Conservation (phyloP, 75 land plant genomes). For the Selaginella moellendorffii region DNA sequence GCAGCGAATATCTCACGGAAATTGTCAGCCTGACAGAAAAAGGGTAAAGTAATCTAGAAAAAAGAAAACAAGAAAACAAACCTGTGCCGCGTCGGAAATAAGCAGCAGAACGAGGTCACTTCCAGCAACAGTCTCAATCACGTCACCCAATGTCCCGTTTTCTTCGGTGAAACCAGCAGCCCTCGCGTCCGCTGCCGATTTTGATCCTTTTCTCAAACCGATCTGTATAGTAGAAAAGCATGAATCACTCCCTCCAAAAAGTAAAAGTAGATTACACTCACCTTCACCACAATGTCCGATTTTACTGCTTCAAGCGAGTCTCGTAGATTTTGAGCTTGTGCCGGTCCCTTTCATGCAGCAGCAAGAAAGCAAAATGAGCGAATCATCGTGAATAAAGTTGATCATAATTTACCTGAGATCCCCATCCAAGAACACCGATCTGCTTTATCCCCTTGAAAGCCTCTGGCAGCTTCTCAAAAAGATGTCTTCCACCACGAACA, state of each 20-base stretch:
- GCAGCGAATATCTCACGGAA: constrained; percentile 72
- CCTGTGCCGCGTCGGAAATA: constrained; percentile 97
- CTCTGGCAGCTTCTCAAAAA: constrained; percentile 65
- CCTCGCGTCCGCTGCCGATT: constrained; percentile 77
- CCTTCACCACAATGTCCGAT: constrained; percentile 91
- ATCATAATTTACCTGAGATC: constrained; percentile 58
- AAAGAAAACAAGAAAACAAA: constrained; percentile 16
- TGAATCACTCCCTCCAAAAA: background rate
- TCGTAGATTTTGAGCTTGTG: constrained; percentile 93
- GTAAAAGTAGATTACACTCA: constrained; percentile 13
- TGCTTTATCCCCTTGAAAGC: constrained; percentile 93
- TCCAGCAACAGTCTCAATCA: constrained; percentile 67
- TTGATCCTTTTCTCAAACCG: constrained; percentile 84
- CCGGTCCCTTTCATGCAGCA: constrained; percentile 66
- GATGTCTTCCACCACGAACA: constrained; percentile 89
- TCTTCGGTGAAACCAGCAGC: constrained; percentile 92
- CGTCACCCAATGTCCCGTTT: constrained; percentile 84
- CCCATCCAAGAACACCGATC: constrained; percentile 98
- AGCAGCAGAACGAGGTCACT: constrained; percentile 82
- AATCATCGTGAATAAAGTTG: background rate
- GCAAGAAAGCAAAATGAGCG: background rate
- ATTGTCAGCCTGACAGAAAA: constrained; percentile 70
- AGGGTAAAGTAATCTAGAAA: background rate
- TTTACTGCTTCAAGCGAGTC: constrained; percentile 74
- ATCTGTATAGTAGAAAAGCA: constrained; percentile 39